A percentile compares a stretch with the other conserved stretches of the same genome.
Conservation (phyloP, 768 basidiomycete genomes). For the Lactarius deliciosus region DNA sequence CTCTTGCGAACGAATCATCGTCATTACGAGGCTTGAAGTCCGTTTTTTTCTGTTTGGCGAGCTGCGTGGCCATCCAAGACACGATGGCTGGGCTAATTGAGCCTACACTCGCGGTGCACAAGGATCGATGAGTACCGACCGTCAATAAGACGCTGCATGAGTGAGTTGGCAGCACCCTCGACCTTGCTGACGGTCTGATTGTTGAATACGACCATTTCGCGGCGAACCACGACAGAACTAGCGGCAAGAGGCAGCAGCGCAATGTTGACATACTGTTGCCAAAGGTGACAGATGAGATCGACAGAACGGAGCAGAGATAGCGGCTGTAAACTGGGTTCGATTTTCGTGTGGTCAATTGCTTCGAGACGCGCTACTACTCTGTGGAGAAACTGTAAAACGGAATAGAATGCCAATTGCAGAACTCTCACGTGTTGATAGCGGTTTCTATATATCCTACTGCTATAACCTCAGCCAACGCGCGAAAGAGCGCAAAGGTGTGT, state of each 20-base stretch:
- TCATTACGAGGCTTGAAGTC: constrained; percentile 98
- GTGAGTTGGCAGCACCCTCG: constrained; percentile 76
- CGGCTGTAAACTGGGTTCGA: constrained; percentile 75
- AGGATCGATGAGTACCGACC: constrained; percentile 45
- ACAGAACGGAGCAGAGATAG: constrained; percentile 64
- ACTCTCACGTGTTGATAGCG: constrained; percentile 88
- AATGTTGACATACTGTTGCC: constrained; percentile 94
- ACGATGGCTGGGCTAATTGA: constrained; percentile 53
- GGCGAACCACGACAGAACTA: constrained; percentile 79
- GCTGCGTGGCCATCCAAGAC: constrained; percentile 68
- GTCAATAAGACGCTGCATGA: constrained; percentile 82
- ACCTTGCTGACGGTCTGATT: constrained; percentile 82
- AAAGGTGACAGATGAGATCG: constrained; percentile 90
- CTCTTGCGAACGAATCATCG: constrained; percentile 89
- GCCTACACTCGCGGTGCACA: background rate
- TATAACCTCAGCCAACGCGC: constrained; percentile 84
- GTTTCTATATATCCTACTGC: constrained; percentile 82
- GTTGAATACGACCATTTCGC: constrained; percentile 93
- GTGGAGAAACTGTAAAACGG: background rate
- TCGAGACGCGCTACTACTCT: constrained; percentile 76
- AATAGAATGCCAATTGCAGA: background rate
- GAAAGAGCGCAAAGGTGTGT: constrained; percentile 78
- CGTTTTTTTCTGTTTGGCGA: constrained; percentile 90
- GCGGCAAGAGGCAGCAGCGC: constrained; percentile 86
- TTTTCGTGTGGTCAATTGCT: constrained; percentile 60